Conservation (phyloP, 1,139 yeast genomes). For the Yamadazyma atlantica region DNA sequence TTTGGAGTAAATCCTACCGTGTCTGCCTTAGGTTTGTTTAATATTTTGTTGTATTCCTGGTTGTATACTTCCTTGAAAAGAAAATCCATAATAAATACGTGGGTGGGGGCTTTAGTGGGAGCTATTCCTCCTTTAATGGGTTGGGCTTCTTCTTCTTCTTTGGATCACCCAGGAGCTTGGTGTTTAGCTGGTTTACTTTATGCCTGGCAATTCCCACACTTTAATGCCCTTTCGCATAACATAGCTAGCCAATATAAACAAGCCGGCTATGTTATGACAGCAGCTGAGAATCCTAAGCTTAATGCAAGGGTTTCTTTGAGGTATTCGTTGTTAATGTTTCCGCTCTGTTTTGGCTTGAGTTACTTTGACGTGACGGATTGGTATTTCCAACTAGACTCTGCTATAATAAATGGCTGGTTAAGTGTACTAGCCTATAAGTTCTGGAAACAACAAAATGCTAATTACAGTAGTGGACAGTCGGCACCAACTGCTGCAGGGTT, state of each 20-base stretch:
- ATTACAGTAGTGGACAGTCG: conserved; percentile 37
- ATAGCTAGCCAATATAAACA: conserved; percentile 82
- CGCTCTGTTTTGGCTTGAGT: conserved; percentile 80
- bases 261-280: conserved; percentile 97
- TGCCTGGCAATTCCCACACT: conserved; percentile 99
- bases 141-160: conserved; percentile 92
- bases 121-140: conserved; percentile 99
- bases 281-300: conserved; percentile 85
- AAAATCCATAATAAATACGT: conserved; percentile 80
- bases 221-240: conserved; percentile 87
- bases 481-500: conserved; percentile 54
- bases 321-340: conserved; percentile 88
- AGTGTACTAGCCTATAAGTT: conserved; percentile 76
- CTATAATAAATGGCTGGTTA: conserved; percentile 82
- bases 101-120: conserved; percentile 99
- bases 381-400: conserved; percentile 76
- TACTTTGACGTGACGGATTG: conserved; percentile 83
- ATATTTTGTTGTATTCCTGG: conserved; percentile 85
- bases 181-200: conserved; percentile 83
- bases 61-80: conserved; percentile 88
- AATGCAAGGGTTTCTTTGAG: conserved; percentile 93
- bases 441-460: conserved; percentile 72
- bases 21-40: conserved; percentile 71
- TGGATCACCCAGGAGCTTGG: conserved; percentile 92
- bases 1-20: conserved; percentile 86